These are phyloP conservation scores for Gossypium australe DNA, from an alignment of 345 rosid species.

Conservation along the genomic window DNA sequence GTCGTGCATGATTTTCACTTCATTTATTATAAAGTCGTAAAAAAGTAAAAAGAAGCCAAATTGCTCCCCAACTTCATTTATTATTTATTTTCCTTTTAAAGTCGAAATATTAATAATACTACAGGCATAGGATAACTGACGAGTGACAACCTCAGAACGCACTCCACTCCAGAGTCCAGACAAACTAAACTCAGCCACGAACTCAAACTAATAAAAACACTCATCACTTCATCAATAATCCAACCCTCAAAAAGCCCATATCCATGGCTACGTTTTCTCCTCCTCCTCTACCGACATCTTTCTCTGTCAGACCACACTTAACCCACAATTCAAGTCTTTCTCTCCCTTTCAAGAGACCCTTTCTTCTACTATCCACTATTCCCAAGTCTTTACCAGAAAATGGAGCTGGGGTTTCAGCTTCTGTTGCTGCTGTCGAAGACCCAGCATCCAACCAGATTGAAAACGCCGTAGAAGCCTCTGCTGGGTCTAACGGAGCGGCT, in stretches of 20 bases:
- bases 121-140: neutral
- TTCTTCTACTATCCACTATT: slow-evolving; percentile 21
- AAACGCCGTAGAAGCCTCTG: slow-evolving; percentile 14
- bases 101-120: neutral
- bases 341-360: slow-evolving; percentile 32
- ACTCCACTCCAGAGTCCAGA: neutral
- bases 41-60: neutral
- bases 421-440: slow-evolving; percentile 32
- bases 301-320: slow-evolving; percentile 33
- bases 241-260: slow-evolving; percentile 26
- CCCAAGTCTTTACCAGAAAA: slow-evolving; percentile 45
- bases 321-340: slow-evolving; percentile 25
- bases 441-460: slow-evolving; percentile 19
- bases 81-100: neutral
- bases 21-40: neutral
- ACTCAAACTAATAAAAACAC: neutral
- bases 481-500: slow-evolving; percentile 33
- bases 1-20: neutral
- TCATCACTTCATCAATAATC: neutral
- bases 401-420: slow-evolving; percentile 42
- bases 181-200: neutral
- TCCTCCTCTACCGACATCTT: slow-evolving; percentile 12
- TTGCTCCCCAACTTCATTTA: neutral
- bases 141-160: neutral
- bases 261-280: slow-evolving; percentile 58